A percentile compares a stretch with the other conserved stretches of the same genome.
These are phyloP conservation scores for Pecoramyces ruminantium DNA, from an alignment of 192 early-diverging fungal genomes.

Conservation along the genomic window DNA sequence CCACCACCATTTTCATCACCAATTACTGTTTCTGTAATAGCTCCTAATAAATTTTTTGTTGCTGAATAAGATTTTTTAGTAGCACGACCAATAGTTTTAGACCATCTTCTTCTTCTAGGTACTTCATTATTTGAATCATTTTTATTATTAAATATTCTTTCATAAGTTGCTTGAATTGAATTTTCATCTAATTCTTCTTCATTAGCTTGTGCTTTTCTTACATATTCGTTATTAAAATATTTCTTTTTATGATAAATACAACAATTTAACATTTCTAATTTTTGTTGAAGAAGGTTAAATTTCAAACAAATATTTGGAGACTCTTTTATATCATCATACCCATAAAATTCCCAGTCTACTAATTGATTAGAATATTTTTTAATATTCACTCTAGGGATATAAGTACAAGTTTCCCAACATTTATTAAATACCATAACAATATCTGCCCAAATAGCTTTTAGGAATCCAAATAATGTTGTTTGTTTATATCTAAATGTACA, in stretches of 20 bases:
- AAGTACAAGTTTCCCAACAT: not conserved
- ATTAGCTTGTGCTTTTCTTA: conserved; percentile 6
- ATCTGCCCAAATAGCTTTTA: not conserved
- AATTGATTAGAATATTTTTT: not conserved
- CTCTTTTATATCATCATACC: not conserved
- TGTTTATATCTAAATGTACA: not conserved
- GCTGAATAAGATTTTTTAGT: not conserved
- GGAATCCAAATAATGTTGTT: not conserved
- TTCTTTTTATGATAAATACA: conserved; percentile 35
- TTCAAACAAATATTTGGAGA: conserved; percentile 36
- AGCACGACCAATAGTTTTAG: conserved; percentile 2
- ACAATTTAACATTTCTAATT: conserved; percentile 66
- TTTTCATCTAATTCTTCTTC: conserved; percentile 1
- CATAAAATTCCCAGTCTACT: not conserved
- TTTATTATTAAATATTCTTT: not conserved
- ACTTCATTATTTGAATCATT: not conserved
- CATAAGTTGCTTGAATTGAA: conserved; percentile 1
- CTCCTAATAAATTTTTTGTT: not conserved
- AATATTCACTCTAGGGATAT: not conserved
- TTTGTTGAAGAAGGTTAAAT: conserved; percentile 53
- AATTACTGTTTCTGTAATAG: not conserved
- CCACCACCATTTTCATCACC: not conserved
- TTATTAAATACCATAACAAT: not conserved
- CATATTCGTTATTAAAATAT: not conserved
- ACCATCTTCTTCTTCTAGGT: not conserved